A percentile compares a stretch with the other conserved stretches of the same genome.
phyloP scores from a whole-genome alignment of 2,329 filamentous ascomycete species.

The Penicillium sp. region DNA sequence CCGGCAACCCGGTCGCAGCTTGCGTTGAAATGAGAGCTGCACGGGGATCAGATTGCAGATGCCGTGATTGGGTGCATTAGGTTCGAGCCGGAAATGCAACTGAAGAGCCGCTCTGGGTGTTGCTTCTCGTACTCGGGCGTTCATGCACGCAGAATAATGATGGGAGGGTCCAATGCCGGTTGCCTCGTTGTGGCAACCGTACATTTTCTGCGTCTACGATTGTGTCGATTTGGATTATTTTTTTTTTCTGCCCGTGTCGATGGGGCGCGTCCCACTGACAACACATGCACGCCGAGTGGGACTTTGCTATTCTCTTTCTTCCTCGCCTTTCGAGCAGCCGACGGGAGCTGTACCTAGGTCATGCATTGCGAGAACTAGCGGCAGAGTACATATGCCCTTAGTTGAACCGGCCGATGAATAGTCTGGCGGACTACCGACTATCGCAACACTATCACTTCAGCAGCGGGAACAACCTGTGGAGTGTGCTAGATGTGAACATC shows the following conservation, averaged over 20 bases:
- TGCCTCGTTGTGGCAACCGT: conserved; percentile 5
- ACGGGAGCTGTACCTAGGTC: too few relatives aligned
- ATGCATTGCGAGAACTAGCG: too few relatives aligned
- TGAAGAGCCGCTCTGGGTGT: too few relatives aligned
- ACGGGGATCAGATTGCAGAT: conserved; percentile 15
- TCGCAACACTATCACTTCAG: too few relatives aligned
- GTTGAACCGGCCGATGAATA: too few relatives aligned
- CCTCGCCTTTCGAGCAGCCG: too few relatives aligned
- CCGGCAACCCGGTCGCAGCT: conserved; percentile 17
- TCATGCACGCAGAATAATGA: not conserved
- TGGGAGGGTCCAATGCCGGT: not conserved
- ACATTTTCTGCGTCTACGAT: conserved; percentile 2
- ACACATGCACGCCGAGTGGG: conserved; percentile 1
- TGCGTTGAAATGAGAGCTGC: conserved; percentile 13
- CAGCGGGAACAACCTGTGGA: too few relatives aligned
- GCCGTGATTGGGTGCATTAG: conserved; percentile 11
- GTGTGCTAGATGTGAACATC: conserved; percentile 5
- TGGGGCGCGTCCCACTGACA: conserved; percentile 4
- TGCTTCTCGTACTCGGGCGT: too few relatives aligned
- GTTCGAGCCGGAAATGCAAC: not conserved
- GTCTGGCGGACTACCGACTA: too few relatives aligned
- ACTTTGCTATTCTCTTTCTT: not conserved
- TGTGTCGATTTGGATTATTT: too few relatives aligned
- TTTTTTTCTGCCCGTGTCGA: not conserved
- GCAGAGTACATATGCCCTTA: too few relatives aligned